A percentile compares a stretch with the other conserved stretches of the same genome.
phyloP scores from a whole-genome alignment of 2,329 filamentous ascomycete species.

The Leptographium lundbergii region DNA sequence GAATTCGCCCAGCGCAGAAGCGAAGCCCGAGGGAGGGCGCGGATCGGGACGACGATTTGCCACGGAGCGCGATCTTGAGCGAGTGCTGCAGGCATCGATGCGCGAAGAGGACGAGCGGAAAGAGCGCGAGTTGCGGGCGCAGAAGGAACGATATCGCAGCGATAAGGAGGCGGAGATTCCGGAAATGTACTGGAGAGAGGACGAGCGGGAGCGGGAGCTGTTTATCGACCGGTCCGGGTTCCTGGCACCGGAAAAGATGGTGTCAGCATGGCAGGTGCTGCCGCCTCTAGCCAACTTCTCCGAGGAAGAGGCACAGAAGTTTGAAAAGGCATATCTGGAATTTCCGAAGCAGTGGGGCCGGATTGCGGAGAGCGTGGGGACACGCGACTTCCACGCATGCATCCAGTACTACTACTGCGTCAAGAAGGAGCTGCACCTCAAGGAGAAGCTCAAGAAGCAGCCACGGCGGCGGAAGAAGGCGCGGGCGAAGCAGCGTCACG shows the following conservation, averaged over 20 bases:
- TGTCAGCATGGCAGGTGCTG: constrained; percentile 58
- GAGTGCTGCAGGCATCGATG: constrained; percentile 59
- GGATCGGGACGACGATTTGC: constrained; percentile 45
- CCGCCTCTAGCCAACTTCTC: constrained; percentile 66
- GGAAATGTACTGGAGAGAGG: constrained; percentile 50
- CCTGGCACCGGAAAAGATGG: constrained; percentile 51
- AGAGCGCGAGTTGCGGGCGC: constrained; percentile 51
- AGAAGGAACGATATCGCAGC: constrained; percentile 58
- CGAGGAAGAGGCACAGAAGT: constrained; percentile 53
- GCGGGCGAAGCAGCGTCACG: constrained; percentile 41
- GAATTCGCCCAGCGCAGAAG: constrained; percentile 24
- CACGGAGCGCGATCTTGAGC: constrained; percentile 61
- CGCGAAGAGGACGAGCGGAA: constrained; percentile 57
- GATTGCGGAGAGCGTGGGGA: constrained; percentile 54
- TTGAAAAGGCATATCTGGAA: constrained; percentile 64
- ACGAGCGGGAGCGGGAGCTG: constrained; percentile 43
- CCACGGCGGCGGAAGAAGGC: constrained; percentile 46
- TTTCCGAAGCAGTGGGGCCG: constrained; percentile 73
- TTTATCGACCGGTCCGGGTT: constrained; percentile 56
- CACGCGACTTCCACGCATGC: constrained; percentile 63
- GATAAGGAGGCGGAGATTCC: constrained; percentile 69
- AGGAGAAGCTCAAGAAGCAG: constrained; percentile 59
- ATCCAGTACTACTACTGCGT: constrained; percentile 81
- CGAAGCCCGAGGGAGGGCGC: constrained; percentile 42
- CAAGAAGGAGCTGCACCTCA: constrained; percentile 62